Base-by-base conservation (phyloP, 306 rosid species). In the Vachellia collinsii region DNA sequence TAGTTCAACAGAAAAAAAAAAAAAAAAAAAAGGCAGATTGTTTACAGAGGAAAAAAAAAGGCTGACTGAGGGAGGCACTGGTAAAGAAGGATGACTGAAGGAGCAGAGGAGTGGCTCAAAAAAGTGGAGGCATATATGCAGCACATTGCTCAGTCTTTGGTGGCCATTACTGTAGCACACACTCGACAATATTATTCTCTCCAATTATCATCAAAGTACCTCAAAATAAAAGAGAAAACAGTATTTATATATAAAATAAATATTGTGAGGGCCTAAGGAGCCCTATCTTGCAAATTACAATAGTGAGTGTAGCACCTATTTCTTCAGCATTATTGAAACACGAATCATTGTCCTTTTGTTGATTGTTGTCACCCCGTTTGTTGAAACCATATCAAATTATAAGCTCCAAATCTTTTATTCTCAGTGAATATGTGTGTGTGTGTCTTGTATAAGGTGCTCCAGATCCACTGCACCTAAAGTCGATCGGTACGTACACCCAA, bases 41-140 rank as follows among this genome's bases (percentile, higher is more conserved):
- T 29, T 29, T 29, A 29, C 34, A n/a, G n/a, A n/a, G 1, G 2
- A 29, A 29, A 29, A 29, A 29, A 29, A 29, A 29, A 29, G 2
- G 34, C 34, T 29, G 34, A 29, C 2, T 29, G 34, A 29, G 58
- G 22, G 58, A 51, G 58, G 58, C 58, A 51, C 3, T 16, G 20
- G 2, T 51, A 17, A 51, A 9, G 20, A 51, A 29, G 34, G 34
- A 29, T 29, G 34, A 29, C 34, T 29, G 34, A 29, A 29, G 34
- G 34, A 29, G 34, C 2, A n/a, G 76, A 17, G 61, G 77, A 64
- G 9, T 51, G 4, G 34, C 34, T 29, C 34, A 23, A 7, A 51
- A 82, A 82, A 70, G 69, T 1, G 34, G 58, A 70, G 75, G 75
- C 85, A 76, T 43, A 12, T 75, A 72, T 69, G 54, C 81, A 58